A percentile compares a stretch with the other conserved stretches of the same genome.
Evolutionary conservation across 192 early-diverging fungal genomes (phyloP).

Genomic region (Dissophora globulifera): DNA sequence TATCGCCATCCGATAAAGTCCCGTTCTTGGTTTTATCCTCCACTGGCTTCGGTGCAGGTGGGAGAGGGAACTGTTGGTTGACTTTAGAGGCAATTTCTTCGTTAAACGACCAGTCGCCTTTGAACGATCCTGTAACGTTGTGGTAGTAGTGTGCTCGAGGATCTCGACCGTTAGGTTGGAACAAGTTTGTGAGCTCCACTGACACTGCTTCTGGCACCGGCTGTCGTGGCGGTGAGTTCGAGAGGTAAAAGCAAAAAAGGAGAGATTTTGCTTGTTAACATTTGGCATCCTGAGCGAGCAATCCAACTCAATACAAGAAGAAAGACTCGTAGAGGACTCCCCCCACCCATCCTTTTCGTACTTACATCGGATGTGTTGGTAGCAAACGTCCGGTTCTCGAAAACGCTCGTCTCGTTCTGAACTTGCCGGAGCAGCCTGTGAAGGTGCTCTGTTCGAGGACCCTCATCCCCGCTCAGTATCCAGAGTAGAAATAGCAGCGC

Average conservation of each 20-base stretch:
- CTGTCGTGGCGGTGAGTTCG: no score
- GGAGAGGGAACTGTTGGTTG: conserved; percentile 24
- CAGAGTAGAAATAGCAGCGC: conserved; percentile 54
- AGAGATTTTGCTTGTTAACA: no score
- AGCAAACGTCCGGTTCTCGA: conserved; percentile 58
- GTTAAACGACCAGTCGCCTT: conserved; percentile 46
- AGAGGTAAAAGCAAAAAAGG: neutral
- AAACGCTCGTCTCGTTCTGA: conserved; percentile 40
- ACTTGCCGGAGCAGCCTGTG: conserved; percentile 40
- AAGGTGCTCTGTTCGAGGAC: conserved; percentile 30
- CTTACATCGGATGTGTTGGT: conserved; percentile 58
- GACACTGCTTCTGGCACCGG: conserved; percentile 36
- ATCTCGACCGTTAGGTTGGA: conserved; percentile 9
- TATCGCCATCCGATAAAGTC: conserved; percentile 10
- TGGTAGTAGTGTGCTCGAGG: conserved; percentile 58
- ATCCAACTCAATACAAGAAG: neutral
- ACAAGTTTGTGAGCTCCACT: conserved; percentile 32
- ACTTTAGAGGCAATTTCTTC: conserved; percentile 7
- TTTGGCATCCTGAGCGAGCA: neutral
- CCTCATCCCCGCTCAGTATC: conserved; percentile 58
- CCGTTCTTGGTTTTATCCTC: conserved; percentile 12
- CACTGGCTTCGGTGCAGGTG: neutral
- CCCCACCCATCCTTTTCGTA: no score
- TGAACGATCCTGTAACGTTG: conserved; percentile 64
- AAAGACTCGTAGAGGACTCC: no score